phyloP scores from a whole-genome alignment of 352 stramenopile genomes.

The Globisporangium recalcitrans region DNA sequence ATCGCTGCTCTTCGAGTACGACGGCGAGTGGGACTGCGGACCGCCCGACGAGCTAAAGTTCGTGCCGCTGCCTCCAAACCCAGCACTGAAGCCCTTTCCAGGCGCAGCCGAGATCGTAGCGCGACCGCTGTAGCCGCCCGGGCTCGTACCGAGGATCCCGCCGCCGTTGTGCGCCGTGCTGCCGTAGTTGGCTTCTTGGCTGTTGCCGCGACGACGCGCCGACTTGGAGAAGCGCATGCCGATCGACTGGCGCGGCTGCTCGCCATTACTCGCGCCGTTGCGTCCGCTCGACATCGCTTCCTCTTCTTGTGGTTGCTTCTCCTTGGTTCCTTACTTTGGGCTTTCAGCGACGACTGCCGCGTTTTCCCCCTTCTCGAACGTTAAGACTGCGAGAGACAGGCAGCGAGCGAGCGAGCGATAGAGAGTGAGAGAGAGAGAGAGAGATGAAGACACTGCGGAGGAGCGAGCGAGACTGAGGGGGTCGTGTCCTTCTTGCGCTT shows the following conservation, averaged over 20 bases:
- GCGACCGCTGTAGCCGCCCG: constrained; percentile 31
- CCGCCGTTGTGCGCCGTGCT: constrained; percentile 23
- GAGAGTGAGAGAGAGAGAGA: neutral
- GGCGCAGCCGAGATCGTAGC: constrained; percentile 53
- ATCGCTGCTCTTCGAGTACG: constrained; percentile 18
- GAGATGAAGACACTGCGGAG: neutral
- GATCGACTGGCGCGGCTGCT: constrained; percentile 30
- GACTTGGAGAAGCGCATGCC: constrained; percentile 67
- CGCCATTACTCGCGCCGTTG: constrained; percentile 22
- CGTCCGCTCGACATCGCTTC: constrained; percentile 9
- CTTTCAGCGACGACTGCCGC: neutral
- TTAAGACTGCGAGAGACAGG: neutral
- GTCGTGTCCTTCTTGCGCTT: neutral
- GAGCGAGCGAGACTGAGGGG: neutral
- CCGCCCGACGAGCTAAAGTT: constrained; percentile 17
- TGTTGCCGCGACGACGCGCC: constrained; percentile 59
- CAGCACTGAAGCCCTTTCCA: constrained; percentile 26
- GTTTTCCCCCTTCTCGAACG: neutral
- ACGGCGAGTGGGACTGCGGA: constrained; percentile 12
- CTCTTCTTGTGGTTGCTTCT: neutral
- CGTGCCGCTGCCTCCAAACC: constrained; percentile 18
- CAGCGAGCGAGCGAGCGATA: neutral
- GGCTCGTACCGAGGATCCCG: constrained; percentile 33
- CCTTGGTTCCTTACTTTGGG: neutral
- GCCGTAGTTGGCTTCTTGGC: constrained; percentile 43